Conservation (phyloP, 805 yeast genomes). For the Saturnispora galanensis region DNA sequence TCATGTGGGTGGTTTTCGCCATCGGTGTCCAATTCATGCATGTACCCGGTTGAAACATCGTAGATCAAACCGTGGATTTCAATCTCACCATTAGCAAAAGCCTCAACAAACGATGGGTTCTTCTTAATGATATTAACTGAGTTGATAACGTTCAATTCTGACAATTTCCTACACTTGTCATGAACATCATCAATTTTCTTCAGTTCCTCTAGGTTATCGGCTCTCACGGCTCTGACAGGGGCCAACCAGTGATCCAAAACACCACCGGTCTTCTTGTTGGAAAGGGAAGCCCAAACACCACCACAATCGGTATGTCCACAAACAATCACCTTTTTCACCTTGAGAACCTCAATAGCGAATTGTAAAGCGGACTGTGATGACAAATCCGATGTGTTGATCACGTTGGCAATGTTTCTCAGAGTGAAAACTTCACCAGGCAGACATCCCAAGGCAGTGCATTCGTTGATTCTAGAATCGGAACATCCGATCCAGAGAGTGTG, state of each 20-base stretch:
- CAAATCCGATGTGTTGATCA: constrained; percentile 60
- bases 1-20: constrained; percentile 16
- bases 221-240: constrained; percentile 60
- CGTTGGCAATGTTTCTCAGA: constrained; percentile 80
- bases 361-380: constrained; percentile 73
- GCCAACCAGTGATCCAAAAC: constrained; percentile 65
- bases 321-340: constrained; percentile 70
- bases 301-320: constrained; percentile 97
- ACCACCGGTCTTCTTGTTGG: constrained; percentile 54
- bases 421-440: constrained; percentile 88
- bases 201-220: constrained; percentile 43
- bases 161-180: constrained; percentile 49
- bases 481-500: constrained; percentile 93
- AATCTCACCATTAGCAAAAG: constrained; percentile 50
- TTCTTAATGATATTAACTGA: constrained; percentile 60
- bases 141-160: constrained; percentile 64
- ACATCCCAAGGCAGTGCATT: constrained; percentile 59
- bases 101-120: constrained; percentile 60
- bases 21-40: constrained; percentile 29
- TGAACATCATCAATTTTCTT: constrained; percentile 40
- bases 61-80: constrained; percentile 79
- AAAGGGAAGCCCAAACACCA: constrained; percentile 74
- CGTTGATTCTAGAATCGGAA: constrained; percentile 85
- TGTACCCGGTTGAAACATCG: constrained; percentile 68
- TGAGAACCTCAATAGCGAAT: constrained; percentile 76